Evolutionary conservation across 2,329 filamentous ascomycete genomes (phyloP).

Genomic region (Aspergillus sp.): DNA sequence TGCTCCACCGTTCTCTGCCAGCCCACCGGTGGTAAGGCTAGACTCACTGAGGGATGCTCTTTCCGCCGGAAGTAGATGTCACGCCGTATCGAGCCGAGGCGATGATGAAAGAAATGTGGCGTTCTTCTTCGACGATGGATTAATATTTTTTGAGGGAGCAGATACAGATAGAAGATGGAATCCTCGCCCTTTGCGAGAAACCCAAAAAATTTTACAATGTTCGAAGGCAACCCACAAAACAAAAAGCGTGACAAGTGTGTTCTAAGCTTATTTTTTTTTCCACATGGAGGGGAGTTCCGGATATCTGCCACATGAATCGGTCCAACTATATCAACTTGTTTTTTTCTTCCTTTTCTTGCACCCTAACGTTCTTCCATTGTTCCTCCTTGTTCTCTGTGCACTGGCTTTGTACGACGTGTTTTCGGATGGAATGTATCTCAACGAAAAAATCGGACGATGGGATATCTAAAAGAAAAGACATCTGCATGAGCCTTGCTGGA

Average conservation of each 20-base stretch:
- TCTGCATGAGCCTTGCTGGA: too few relatives aligned
- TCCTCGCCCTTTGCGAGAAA: constrained; percentile 32
- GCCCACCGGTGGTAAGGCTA: constrained; percentile 97
- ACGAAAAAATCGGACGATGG: too few relatives aligned
- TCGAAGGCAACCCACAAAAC: constrained; percentile 5
- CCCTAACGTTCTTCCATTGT: constrained; percentile 34
- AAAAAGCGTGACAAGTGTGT: constrained; percentile 38
- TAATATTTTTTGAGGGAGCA: constrained; percentile 15
- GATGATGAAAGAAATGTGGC: constrained; percentile 33
- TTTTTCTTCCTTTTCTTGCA: constrained; percentile 29
- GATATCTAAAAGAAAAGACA: too few relatives aligned
- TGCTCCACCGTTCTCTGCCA: constrained; percentile 99
- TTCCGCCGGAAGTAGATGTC: constrained; percentile 95
- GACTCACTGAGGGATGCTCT: constrained; percentile 99
- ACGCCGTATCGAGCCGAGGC: constrained; percentile 19
- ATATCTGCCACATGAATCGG: constrained; percentile 69
- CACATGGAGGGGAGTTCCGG: constrained; percentile 67
- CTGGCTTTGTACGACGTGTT: background rate
- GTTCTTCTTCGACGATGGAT: constrained; percentile 25
- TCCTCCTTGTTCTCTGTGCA: constrained; percentile 23
- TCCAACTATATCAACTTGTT: constrained; percentile 32
- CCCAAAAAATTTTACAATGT: constrained; percentile 51
- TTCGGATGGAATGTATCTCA: background rate
- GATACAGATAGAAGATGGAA: constrained; percentile 38
- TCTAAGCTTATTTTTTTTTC: constrained; percentile 44